Evolutionary conservation across 2,329 filamentous ascomycete genomes (phyloP).

Genomic region (Epichloe hybrida): DNA sequence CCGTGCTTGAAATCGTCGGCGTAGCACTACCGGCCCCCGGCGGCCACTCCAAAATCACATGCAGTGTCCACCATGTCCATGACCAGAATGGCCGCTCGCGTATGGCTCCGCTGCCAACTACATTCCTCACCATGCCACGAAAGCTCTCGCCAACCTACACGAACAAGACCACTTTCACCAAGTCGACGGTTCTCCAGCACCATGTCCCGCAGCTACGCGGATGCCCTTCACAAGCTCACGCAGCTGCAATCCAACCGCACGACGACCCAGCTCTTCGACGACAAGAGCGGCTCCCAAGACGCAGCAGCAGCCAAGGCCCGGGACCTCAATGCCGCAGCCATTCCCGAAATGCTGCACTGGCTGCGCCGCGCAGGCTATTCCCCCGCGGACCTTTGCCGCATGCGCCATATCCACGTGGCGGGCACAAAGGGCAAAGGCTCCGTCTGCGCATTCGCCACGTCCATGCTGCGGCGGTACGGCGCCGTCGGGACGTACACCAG

Average conservation of each 20-base stretch:
- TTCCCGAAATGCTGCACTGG: constrained; percentile 75
- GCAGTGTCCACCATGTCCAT: background rate
- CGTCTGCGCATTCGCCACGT: constrained; percentile 70
- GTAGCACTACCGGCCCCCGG: too few species aligned
- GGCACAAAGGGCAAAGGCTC: constrained; percentile 94
- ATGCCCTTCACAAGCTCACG: constrained; percentile 62
- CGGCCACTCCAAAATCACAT: background rate
- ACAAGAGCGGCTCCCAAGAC: constrained; percentile 11
- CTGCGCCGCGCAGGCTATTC: constrained; percentile 62
- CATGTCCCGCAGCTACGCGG: constrained; percentile 34
- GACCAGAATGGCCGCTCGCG: background rate
- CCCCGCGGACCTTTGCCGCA: constrained; percentile 26
- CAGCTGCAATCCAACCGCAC: constrained; percentile 69
- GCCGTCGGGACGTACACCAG: constrained; percentile 69
- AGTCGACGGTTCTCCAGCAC: background rate
- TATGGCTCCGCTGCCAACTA: background rate
- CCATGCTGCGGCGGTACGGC: constrained; percentile 46
- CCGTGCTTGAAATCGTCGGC: too few species aligned
- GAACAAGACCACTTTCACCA: background rate
- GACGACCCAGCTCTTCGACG: constrained; percentile 37
- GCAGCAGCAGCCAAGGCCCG: constrained; percentile 33
- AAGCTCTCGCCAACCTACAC: background rate
- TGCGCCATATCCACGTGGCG: constrained; percentile 63
- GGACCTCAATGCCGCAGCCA: constrained; percentile 55
- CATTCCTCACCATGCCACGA: background rate